These are phyloP conservation scores for Mortierella sp. DNA, from an alignment of 371 early-diverging fungal genomes.

Conservation along the genomic window DNA sequence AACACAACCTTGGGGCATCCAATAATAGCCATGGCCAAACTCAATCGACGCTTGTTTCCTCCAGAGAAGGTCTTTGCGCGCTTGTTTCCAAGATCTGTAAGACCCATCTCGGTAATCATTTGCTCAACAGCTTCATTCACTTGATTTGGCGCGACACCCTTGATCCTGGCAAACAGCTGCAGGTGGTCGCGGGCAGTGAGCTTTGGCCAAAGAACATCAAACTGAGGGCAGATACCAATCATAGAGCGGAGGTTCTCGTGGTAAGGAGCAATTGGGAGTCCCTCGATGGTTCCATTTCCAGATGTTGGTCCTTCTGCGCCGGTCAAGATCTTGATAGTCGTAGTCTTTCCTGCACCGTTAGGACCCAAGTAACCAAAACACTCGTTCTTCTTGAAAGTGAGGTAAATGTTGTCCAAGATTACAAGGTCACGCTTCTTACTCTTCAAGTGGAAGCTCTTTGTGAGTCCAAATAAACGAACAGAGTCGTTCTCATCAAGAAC, in stretches of 20 bases:
- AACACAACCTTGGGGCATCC: slow-evolving; percentile 68
- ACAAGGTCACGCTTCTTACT: slow-evolving; percentile 43
- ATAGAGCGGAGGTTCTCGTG: slow-evolving; percentile 47
- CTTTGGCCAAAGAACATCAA: slow-evolving; percentile 63
- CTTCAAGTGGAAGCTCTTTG: slow-evolving; percentile 40
- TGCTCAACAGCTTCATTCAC: slow-evolving; percentile 31
- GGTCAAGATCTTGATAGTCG: slow-evolving; percentile 73
- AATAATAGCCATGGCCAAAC: slow-evolving; percentile 68
- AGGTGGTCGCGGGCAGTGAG: slow-evolving; percentile 64
- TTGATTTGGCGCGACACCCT: slow-evolving; percentile 47
- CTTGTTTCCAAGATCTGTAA: slow-evolving; percentile 50
- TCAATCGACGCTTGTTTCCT: slow-evolving; percentile 71
- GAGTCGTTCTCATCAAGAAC: slow-evolving; percentile 51
- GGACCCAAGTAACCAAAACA: slow-evolving; percentile 76
- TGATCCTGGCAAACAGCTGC: slow-evolving; percentile 58
- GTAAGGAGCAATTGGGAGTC: slow-evolving; percentile 56
- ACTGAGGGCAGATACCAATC: slow-evolving; percentile 68
- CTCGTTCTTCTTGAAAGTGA: slow-evolving; percentile 60
- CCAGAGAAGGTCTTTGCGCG: slow-evolving; percentile 61
- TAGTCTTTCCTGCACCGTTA: slow-evolving; percentile 67
- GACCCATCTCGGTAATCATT: slow-evolving; percentile 54
- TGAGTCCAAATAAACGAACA: slow-evolving; percentile 50
- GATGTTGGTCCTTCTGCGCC: slow-evolving; percentile 67
- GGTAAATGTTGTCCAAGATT: slow-evolving; percentile 48
- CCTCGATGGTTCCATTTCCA: slow-evolving; percentile 69